Percentiles rank a stretch among this genome's conserved stretches.
These are phyloP conservation scores for Przewalskia tangutica DNA, from an alignment of 257 asterid species.

Conservation along the genomic window DNA sequence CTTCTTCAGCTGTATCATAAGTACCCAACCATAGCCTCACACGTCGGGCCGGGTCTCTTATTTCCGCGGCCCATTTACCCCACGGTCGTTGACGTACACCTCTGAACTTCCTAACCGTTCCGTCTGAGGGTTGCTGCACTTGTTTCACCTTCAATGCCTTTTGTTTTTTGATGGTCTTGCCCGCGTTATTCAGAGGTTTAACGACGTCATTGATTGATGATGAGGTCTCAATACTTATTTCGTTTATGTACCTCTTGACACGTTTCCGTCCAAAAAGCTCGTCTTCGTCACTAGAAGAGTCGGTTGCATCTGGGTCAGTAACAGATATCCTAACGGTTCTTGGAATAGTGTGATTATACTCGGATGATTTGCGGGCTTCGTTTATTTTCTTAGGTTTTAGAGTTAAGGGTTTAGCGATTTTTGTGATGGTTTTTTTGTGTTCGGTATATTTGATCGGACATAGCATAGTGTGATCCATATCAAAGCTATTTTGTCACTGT, in stretches of 20 bases:
- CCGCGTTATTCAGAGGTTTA: neutral
- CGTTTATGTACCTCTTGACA: conserved; percentile 17
- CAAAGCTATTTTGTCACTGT: neutral
- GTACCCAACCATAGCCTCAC: conserved; percentile 47
- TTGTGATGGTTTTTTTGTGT: conserved; percentile 1
- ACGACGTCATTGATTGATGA: neutral
- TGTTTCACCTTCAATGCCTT: conserved; percentile 6
- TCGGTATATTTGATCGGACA: conserved; percentile 18
- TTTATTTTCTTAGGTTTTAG: neutral
- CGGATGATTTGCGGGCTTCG: neutral
- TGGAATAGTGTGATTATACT: conserved; percentile 1
- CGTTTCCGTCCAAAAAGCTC: conserved; percentile 1
- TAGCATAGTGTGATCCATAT: neutral
- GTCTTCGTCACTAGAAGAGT: conserved; percentile 17
- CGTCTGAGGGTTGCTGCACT: neutral
- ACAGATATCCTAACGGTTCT: conserved; percentile 14
- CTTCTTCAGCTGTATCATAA: conserved; percentile 45
- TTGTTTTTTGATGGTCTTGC: neutral
- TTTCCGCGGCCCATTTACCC: conserved; percentile 51
- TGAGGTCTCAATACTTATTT: conserved; percentile 2
- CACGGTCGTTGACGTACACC: conserved; percentile 45
- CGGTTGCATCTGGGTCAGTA: conserved; percentile 23
- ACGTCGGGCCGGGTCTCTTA: conserved; percentile 35
- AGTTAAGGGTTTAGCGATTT: neutral
- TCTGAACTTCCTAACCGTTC: conserved; percentile 23